Percentiles rank a stretch among this genome's conserved stretches.
These are phyloP conservation scores for Simplicillium aogashimaense DNA, from an alignment of 2,329 filamentous ascomycete genomes.

Conservation along the genomic window DNA sequence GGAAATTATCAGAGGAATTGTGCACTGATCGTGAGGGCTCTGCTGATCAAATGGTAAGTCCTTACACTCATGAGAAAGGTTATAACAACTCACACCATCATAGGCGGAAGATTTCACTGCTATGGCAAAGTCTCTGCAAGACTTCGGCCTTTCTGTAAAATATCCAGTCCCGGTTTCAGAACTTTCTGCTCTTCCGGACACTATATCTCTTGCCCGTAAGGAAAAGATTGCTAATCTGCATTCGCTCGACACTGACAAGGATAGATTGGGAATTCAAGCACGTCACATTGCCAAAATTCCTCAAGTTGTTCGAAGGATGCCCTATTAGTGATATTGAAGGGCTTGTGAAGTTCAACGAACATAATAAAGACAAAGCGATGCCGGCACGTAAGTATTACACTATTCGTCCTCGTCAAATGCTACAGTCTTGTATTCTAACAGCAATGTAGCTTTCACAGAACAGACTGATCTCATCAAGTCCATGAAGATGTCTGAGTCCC, in stretches of 20 bases:
- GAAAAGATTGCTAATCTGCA: not conserved
- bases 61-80: not conserved
- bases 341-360: slow-evolving; percentile 13
- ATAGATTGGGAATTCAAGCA: slow-evolving; percentile 14
- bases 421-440: not conserved
- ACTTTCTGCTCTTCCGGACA: slow-evolving; percentile 1
- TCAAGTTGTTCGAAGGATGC: slow-evolving; percentile 9
- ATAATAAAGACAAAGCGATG: slow-evolving; percentile 10
- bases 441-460: slow-evolving; percentile 5
- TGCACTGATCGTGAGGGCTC: slow-evolving; percentile 5
- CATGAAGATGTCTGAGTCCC: slow-evolving; percentile 5
- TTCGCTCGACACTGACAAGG: not conserved
- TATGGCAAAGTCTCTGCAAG: slow-evolving; percentile 1
- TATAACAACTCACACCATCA: not conserved
- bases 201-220: slow-evolving; percentile 7
- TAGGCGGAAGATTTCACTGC: slow-evolving; percentile 4
- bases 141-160: slow-evolving; percentile 2
- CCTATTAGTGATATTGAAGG: slow-evolving; percentile 4
- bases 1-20: slow-evolving; percentile 7
- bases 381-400: slow-evolving; percentile 7
- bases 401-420: not conserved
- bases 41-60: slow-evolving; percentile 9
- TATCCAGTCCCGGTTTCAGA: slow-evolving; percentile 3
- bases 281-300: slow-evolving; percentile 9
- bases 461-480: slow-evolving; percentile 10